These are phyloP conservation scores for Przewalskia tangutica DNA, from an alignment of 257 asterid species.

Conservation along the genomic window DNA sequence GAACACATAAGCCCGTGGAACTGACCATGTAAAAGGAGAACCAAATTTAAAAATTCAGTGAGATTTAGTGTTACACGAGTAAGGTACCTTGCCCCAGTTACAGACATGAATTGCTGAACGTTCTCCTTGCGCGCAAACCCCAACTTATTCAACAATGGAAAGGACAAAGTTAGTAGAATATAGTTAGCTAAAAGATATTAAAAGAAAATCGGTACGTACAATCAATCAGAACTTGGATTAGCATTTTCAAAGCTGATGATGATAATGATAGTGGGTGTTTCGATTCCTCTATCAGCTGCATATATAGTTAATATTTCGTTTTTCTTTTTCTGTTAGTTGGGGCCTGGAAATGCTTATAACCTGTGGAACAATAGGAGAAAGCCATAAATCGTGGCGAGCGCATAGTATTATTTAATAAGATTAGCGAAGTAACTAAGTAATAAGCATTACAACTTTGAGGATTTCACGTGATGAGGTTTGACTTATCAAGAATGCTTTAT, in stretches of 20 bases:
- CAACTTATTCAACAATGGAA: conserved; percentile 54
- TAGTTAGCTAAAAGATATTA: not conserved
- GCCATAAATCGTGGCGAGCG: not conserved
- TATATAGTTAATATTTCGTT: too few species aligned
- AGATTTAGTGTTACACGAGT: not conserved
- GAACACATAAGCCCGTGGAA: not conserved
- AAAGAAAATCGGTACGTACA: not conserved
- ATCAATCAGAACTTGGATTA: not conserved
- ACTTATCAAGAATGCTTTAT: too few species aligned
- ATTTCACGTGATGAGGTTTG: too few species aligned
- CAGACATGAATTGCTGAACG: conserved; percentile 81
- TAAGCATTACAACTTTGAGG: too few species aligned
- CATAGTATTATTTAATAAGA: not conserved
- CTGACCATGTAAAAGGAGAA: not conserved
- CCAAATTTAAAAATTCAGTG: not conserved
- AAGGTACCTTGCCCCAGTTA: conserved; percentile 68
- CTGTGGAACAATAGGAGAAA: not conserved
- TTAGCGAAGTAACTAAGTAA: too few species aligned
- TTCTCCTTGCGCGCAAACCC: conserved; percentile 89
- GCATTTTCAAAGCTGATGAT: not conserved
- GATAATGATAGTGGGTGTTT: not conserved
- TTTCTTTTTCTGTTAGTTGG: not conserved
- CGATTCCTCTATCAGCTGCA: not conserved
- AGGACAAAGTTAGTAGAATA: not conserved
- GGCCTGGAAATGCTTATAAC: not conserved